Conservation (phyloP, 1,284 basidiomycete species). For the Ganoderma meredithae region DNA sequence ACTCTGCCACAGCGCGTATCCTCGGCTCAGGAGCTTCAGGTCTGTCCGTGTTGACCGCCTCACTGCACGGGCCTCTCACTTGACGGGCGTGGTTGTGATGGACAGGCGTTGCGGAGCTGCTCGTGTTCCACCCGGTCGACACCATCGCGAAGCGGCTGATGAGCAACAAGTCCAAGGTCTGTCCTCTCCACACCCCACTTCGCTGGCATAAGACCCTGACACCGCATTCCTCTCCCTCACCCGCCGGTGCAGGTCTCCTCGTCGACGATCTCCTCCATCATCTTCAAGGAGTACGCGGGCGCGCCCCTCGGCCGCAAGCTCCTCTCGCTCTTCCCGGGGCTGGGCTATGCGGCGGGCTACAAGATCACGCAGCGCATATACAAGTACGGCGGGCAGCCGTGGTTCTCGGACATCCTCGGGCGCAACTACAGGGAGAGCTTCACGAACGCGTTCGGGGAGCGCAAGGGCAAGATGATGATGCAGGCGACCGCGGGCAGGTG, state of each 20-base stretch:
- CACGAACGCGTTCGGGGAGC: slow-evolving; percentile 90
- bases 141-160: slow-evolving; percentile 97
- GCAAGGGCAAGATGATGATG: slow-evolving; percentile 95
- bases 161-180: slow-evolving; percentile 91
- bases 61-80: not conserved
- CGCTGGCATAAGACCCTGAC: slow-evolving; percentile 2
- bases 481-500: slow-evolving; percentile 94
- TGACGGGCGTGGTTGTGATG: not conserved
- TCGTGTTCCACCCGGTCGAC: slow-evolving; percentile 93
- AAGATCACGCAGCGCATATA: slow-evolving; percentile 94
- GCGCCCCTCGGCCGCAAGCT: slow-evolving; percentile 79
- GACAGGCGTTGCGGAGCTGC: slow-evolving; percentile 90
- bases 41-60: slow-evolving; percentile 43
- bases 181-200: slow-evolving; percentile 14
- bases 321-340: slow-evolving; percentile 94
- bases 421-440: slow-evolving; percentile 81
- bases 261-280: slow-evolving; percentile 71
- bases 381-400: slow-evolving; percentile 99
- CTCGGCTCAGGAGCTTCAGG: slow-evolving; percentile 94
- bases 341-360: slow-evolving; percentile 98
- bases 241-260: slow-evolving; percentile 61
- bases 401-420: slow-evolving; percentile 93
- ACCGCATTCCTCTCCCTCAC: not conserved
- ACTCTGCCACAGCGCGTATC: slow-evolving; percentile 91
- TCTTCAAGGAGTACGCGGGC: slow-evolving; percentile 88